Evolutionary conservation across 2,329 filamentous ascomycete genomes (phyloP).

Genomic region (Orbilia ellipsospora): DNA sequence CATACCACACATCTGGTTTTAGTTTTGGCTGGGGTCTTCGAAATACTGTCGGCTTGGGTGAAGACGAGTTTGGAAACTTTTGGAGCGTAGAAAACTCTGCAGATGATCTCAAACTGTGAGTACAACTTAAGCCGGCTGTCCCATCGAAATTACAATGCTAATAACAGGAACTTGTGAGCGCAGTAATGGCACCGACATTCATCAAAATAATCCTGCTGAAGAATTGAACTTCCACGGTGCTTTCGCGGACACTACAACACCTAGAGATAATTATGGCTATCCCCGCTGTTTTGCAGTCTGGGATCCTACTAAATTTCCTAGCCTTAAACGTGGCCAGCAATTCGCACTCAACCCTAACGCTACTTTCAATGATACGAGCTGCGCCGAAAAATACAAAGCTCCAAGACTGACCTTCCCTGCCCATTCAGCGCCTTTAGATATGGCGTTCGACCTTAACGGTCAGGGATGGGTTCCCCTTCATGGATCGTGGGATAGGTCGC

Average conservation of each 20-base stretch:
- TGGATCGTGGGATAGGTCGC: constrained; percentile 72
- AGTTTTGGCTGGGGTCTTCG: constrained; percentile 76
- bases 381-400: constrained; percentile 63
- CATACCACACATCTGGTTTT: constrained; percentile 65
- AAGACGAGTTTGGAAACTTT: constrained; percentile 68
- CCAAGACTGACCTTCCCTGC: constrained; percentile 72
- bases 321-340: constrained; percentile 66
- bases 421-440: constrained; percentile 77
- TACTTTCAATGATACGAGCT: constrained; percentile 65
- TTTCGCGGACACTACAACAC: constrained; percentile 65
- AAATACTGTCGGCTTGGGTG: constrained; percentile 76
- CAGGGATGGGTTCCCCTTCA: constrained; percentile 76
- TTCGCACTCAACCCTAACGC: constrained; percentile 64
- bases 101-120: constrained; percentile 67
- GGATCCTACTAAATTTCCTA: constrained; percentile 67
- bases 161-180: background rate
- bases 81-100: constrained; percentile 77
- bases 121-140: background rate
- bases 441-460: constrained; percentile 71
- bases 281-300: constrained; percentile 76
- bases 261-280: constrained; percentile 73
- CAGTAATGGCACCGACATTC: constrained; percentile 70
- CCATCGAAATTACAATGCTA: background rate
- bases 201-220: constrained; percentile 75
- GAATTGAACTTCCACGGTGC: constrained; percentile 77